Percentiles rank a stretch among this genome's conserved stretches.
Conservation (phyloP, 768 basidiomycete species). For the Leccinum incarnatum region DNA sequence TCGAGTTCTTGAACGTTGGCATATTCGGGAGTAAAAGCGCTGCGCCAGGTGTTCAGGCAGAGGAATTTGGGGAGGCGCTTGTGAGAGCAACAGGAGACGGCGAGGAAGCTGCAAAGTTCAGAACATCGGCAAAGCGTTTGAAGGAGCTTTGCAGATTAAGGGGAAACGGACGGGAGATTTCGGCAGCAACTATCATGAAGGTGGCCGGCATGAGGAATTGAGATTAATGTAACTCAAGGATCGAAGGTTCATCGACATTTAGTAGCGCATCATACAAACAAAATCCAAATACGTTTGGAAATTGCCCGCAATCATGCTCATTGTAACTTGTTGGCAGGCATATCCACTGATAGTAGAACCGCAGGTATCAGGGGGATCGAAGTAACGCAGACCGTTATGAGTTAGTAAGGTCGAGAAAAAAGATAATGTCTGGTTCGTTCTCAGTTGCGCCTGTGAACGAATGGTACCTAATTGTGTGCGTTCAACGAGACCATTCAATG, state of each 20-base stretch:
- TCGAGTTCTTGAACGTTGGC: conserved; percentile 9
- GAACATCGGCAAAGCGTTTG: conserved; percentile 3
- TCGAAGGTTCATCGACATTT: background rate
- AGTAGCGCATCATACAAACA: background rate
- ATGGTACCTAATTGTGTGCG: too few relatives aligned
- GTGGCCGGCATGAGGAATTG: background rate
- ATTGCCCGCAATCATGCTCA: too few relatives aligned
- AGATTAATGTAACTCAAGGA: background rate
- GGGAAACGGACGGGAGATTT: conserved; percentile 5
- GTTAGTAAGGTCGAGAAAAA: too few relatives aligned
- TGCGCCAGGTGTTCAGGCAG: conserved; percentile 2
- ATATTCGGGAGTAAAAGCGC: background rate
- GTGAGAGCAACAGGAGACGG: conserved; percentile 3
- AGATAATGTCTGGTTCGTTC: too few relatives aligned
- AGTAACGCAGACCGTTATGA: too few relatives aligned
- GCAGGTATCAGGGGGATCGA: too few relatives aligned
- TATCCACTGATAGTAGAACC: too few relatives aligned
- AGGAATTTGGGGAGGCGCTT: conserved; percentile 8
- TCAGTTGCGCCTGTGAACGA: too few relatives aligned
- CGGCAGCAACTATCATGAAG: background rate
- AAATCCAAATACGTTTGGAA: too few relatives aligned
- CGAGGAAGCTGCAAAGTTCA: conserved; percentile 4
- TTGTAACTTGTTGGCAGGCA: too few relatives aligned
- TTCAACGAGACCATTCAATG: too few relatives aligned
- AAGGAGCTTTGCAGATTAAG: conserved; percentile 2